Conservation (phyloP, 2,329 filamentous ascomycete genomes). For the Botrytis hyacinthi region DNA sequence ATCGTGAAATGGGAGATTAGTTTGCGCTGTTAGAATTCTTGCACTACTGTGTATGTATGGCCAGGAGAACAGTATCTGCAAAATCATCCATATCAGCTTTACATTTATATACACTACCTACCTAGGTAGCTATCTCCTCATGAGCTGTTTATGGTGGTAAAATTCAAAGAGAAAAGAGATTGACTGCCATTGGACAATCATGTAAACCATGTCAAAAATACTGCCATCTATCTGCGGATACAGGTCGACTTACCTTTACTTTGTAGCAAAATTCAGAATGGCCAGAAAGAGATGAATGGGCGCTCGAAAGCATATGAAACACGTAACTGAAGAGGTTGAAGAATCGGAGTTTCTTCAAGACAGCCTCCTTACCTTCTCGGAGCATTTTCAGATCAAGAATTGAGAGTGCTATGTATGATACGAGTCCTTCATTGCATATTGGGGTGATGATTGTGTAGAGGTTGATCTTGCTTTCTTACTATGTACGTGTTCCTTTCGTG, state of each 20-base stretch:
- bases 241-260: no score
- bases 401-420: neutral
- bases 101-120: no score
- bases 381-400: neutral
- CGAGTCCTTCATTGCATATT: neutral
- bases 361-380: neutral
- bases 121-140: neutral
- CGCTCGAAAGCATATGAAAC: no score
- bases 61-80: no score
- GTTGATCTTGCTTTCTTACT: neutral
- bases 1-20: neutral
- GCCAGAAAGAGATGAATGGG: no score
- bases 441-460: neutral
- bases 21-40: neutral
- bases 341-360: neutral
- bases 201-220: no score
- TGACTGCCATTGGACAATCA: no score
- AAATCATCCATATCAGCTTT: neutral
- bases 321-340: no score
- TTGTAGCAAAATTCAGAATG: no score
- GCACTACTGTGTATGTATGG: neutral
- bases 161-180: no score
- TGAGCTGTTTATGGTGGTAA: neutral
- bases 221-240: no score
- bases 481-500: neutral